phyloP scores from a whole-genome alignment of 139 green algal genomes.

The Ettlia oleoabundans region DNA sequence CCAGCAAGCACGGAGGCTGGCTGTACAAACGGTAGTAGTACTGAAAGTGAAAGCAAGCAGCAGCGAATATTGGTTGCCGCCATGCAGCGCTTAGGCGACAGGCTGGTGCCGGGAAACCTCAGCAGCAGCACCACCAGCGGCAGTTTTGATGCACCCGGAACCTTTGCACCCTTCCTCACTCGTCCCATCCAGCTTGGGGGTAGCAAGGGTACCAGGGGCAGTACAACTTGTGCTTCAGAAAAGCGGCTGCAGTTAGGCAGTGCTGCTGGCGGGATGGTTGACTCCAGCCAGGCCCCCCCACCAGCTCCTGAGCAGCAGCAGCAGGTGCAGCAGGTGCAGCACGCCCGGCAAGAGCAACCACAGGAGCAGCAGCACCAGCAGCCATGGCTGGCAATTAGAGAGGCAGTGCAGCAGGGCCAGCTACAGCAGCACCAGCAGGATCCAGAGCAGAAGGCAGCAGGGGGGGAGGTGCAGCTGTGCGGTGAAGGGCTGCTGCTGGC shows the following conservation, averaged over 20 bases:
- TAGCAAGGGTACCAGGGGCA: too few relatives aligned
- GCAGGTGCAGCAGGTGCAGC: background rate
- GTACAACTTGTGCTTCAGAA: too few relatives aligned
- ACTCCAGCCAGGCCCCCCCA: background rate
- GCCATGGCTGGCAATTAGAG: background rate
- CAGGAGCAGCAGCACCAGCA: background rate
- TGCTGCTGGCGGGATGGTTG: too few relatives aligned
- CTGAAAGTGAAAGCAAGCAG: background rate
- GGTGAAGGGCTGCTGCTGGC: background rate
- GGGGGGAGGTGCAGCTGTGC: background rate
- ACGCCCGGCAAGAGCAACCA: too few relatives aligned
- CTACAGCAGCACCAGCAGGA: background rate
- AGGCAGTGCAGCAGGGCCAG: background rate
- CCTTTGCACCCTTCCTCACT: too few relatives aligned
- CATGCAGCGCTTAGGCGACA: background rate
- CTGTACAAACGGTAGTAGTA: too few relatives aligned
- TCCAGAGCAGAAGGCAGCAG: background rate
- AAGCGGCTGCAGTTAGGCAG: too few relatives aligned
- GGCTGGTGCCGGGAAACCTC: background rate
- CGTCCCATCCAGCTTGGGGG: too few relatives aligned
- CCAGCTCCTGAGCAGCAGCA: background rate
- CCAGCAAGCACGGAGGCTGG: background rate
- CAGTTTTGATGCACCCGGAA: conserved; percentile 16
- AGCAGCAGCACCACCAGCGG: background rate
- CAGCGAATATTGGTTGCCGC: background rate